phyloP scores from a whole-genome alignment of 2,329 filamentous ascomycete species.

The Myriangium duriaei region DNA sequence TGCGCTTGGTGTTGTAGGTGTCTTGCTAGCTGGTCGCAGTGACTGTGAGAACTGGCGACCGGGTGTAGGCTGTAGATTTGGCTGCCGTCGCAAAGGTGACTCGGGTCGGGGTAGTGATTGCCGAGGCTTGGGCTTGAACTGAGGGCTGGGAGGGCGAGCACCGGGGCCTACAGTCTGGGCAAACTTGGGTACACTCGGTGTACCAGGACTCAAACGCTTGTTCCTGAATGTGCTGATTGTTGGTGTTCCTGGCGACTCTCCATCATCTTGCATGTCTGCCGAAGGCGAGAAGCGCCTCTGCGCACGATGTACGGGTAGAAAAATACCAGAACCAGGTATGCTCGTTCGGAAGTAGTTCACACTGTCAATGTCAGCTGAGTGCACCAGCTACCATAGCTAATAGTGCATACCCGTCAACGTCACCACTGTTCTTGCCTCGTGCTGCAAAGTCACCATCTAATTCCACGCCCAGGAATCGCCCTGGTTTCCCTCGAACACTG shows the following conservation, averaged over 20 bases:
- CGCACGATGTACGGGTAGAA: conserved; percentile 75
- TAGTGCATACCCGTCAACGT: conserved; percentile 74
- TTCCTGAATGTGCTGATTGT: conserved; percentile 46
- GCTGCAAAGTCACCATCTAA: conserved; percentile 66
- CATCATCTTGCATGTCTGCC: conserved; percentile 29
- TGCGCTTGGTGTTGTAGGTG: conserved; percentile 47
- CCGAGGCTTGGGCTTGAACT: conserved; percentile 55
- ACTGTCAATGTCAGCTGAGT: conserved; percentile 21
- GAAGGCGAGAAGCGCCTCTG: conserved; percentile 50
- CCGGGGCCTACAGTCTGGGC: conserved; percentile 76
- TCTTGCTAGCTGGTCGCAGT: conserved; percentile 29
- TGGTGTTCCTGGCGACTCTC: conserved; percentile 53
- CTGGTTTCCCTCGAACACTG: conserved; percentile 74
- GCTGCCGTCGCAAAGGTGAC: conserved; percentile 60
- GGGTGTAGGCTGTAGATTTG: conserved; percentile 42
- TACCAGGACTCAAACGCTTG: conserved; percentile 20
- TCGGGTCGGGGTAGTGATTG: conserved; percentile 78
- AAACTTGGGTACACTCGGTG: conserved; percentile 60
- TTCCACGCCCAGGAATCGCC: conserved; percentile 85
- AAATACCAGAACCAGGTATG: conserved; percentile 75
- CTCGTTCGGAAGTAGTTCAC: conserved; percentile 68
- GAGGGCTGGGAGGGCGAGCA: conserved; percentile 54
- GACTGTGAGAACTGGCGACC: conserved; percentile 47
- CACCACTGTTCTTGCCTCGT: conserved; percentile 88
- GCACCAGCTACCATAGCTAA: not conserved